Conservation (phyloP, 441 rosid species). For the Raphanus hybrid region DNA sequence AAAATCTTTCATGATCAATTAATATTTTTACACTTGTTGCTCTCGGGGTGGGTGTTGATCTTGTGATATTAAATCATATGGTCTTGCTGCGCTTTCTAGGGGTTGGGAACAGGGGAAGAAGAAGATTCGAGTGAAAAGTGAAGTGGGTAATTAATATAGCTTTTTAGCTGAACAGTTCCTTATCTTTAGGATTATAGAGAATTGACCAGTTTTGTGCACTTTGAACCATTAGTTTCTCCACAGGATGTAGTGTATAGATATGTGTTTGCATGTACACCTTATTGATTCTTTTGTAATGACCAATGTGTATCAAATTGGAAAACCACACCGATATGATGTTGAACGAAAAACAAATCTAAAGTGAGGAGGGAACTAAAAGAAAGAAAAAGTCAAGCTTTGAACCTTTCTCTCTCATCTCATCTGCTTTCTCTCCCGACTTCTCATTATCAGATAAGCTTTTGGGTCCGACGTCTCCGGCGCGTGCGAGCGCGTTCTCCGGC, state of each 20-base stretch:
- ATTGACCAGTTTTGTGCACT: conserved; percentile 28
- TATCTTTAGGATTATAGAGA: conserved; percentile 37
- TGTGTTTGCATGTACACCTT: conserved; percentile 24
- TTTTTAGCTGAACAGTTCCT: conserved; percentile 12
- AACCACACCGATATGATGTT: not conserved
- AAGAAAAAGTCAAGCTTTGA: too few species aligned
- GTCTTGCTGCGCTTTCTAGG: conserved; percentile 7
- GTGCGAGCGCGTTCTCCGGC: too few species aligned
- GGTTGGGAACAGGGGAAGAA: not conserved
- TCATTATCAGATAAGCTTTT: too few species aligned
- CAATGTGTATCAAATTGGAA: conserved; percentile 25
- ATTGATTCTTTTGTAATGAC: conserved; percentile 35
- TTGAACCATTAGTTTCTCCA: conserved; percentile 14
- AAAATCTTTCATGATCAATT: not conserved
- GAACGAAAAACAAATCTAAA: not conserved
- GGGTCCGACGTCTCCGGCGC: too few species aligned
- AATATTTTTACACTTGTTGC: not conserved
- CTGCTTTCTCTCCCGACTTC: too few species aligned
- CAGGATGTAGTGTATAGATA: conserved; percentile 10
- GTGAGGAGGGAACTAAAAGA: too few species aligned
- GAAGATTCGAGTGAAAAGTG: conserved; percentile 29
- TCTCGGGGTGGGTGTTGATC: not conserved
- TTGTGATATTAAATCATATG: conserved; percentile 7
- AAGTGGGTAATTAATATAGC: conserved; percentile 18
- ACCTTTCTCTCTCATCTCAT: too few species aligned